Evolutionary conservation across 2,329 filamentous ascomycete species (phyloP).

Genomic region (Fusarium armeniacum): DNA sequence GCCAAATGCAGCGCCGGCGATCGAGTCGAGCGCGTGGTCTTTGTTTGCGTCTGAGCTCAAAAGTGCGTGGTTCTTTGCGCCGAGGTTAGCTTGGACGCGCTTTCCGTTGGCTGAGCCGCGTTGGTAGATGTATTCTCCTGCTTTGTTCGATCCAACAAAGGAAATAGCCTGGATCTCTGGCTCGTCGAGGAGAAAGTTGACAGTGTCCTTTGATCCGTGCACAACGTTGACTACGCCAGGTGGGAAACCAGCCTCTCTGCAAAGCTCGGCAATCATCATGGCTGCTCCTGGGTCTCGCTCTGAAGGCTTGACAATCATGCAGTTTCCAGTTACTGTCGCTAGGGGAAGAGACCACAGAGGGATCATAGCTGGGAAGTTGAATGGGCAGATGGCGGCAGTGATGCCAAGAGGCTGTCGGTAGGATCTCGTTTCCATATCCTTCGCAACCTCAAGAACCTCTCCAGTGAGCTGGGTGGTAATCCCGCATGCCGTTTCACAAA

Average conservation of each 20-base stretch:
- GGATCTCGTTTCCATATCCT: slow-evolving; percentile 85
- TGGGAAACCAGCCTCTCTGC: slow-evolving; percentile 80
- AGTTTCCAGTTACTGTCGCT: slow-evolving; percentile 83
- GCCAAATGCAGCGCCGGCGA: slow-evolving; percentile 84
- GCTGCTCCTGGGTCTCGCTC: slow-evolving; percentile 83
- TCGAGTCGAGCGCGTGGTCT: slow-evolving; percentile 82
- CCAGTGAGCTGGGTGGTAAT: slow-evolving; percentile 81
- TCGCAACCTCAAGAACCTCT: slow-evolving; percentile 82
- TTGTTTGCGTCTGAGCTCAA: slow-evolving; percentile 85
- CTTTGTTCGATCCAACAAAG: slow-evolving; percentile 85
- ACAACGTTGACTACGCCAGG: slow-evolving; percentile 82
- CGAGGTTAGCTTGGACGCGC: slow-evolving; percentile 84
- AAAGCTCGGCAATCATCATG: slow-evolving; percentile 84
- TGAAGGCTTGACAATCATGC: slow-evolving; percentile 82
- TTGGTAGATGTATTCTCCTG: slow-evolving; percentile 83
- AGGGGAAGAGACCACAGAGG: slow-evolving; percentile 86
- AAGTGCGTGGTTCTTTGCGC: slow-evolving; percentile 86
- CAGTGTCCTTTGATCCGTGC: slow-evolving; percentile 80
- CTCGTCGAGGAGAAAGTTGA: slow-evolving; percentile 84
- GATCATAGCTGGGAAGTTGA: slow-evolving; percentile 90
- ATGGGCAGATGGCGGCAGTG: slow-evolving; percentile 83
- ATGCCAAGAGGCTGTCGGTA: slow-evolving; percentile 82
- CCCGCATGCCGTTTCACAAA: slow-evolving; percentile 80
- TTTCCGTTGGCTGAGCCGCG: slow-evolving; percentile 83
- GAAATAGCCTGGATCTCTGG: slow-evolving; percentile 83